Conservation (phyloP, 441 rosid genomes). For the Erodium trifolium region DNA sequence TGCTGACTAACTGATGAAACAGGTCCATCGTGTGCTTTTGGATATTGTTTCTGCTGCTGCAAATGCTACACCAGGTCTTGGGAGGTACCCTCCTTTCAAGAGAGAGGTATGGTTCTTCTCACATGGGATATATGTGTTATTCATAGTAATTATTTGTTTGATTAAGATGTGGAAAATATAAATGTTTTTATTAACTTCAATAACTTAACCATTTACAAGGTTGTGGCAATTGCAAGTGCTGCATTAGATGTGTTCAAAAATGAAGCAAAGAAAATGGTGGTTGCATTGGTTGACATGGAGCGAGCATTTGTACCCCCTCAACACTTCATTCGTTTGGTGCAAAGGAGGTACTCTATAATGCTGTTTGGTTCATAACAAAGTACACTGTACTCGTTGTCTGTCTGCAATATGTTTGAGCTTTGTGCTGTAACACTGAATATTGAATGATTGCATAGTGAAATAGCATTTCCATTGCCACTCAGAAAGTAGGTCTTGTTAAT, state of each 20-base stretch:
- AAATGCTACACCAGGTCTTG: slow-evolving; percentile 90
- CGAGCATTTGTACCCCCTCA: slow-evolving; percentile 98
- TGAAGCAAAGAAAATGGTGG: slow-evolving; percentile 86
- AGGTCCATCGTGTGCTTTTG: slow-evolving; percentile 87
- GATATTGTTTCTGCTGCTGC: slow-evolving; percentile 81
- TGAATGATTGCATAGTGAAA: neutral
- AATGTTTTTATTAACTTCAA: neutral
- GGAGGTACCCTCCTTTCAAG: slow-evolving; percentile 93
- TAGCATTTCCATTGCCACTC: slow-evolving; percentile 1
- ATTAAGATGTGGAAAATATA: slow-evolving; percentile 11
- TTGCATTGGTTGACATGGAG: slow-evolving; percentile 35
- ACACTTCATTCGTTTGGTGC: slow-evolving; percentile 91
- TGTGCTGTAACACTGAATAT: too few species aligned
- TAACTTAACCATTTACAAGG: slow-evolving; percentile 29
- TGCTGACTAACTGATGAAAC: slow-evolving; percentile 12
- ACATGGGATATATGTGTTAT: neutral
- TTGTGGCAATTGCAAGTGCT: slow-evolving; percentile 76
- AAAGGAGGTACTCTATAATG: slow-evolving; percentile 49
- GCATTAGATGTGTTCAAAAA: slow-evolving; percentile 81
- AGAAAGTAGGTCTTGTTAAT: neutral
- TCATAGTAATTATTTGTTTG: slow-evolving; percentile 12
- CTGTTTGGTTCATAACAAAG: neutral
- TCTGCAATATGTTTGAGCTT: neutral
- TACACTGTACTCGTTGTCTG: neutral
- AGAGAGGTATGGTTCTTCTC: slow-evolving; percentile 51